Base-by-base conservation (phyloP, 495 filamentous ascomycete genomes). In the Coniosporium apollinis region DNA sequence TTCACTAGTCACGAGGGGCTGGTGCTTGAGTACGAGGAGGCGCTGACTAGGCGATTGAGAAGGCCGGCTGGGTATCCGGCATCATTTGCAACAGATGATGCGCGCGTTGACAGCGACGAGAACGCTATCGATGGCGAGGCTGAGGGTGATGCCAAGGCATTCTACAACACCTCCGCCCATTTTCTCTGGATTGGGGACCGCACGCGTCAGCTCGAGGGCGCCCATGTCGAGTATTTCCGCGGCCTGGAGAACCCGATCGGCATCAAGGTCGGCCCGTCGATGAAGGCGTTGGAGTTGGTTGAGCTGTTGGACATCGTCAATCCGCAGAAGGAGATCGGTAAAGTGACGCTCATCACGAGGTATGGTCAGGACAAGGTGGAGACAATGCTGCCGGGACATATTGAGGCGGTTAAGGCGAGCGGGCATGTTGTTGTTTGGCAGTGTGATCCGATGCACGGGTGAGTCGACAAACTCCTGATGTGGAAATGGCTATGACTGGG, bases 121-220 rank as follows among this genome's bases (percentile, higher is more conserved):
- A 17, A 48, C 22, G 41, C 37, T n/a, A 48, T 66, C 22, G 64
- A 61, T 19, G 39, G 49, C 24, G 60, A 73, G 38, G 59, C 77
- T 33, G 51, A 56, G 18, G 69, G 76, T 48, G 59, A 66, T 19
- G 72, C 74, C 50, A 76, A 82, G 66, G 79, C 78, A 69, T 64
- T 47, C 58, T 64, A 51, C 35, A 49, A 89, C 52, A 96, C 89
- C 0, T 89, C 81, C n/a, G 79, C 82, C 0, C 91, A 96, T 56
- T 94, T 97, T 61, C 66, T 97, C 48, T 97, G 89, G 89, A 87
- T 97, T 50, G 89, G 89, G 19, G 89, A 97, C 56, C 79, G 89
- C 36, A 97, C 89, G 1, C 74, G 89, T 20, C 87, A 94, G 50
- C 65, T 94, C 18, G 74, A 83, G 57, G 80, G 82, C 41, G 91